Evolutionary conservation across 208 protist species (phyloP).

Genomic region (Balamuthia mandrillaris): DNA sequence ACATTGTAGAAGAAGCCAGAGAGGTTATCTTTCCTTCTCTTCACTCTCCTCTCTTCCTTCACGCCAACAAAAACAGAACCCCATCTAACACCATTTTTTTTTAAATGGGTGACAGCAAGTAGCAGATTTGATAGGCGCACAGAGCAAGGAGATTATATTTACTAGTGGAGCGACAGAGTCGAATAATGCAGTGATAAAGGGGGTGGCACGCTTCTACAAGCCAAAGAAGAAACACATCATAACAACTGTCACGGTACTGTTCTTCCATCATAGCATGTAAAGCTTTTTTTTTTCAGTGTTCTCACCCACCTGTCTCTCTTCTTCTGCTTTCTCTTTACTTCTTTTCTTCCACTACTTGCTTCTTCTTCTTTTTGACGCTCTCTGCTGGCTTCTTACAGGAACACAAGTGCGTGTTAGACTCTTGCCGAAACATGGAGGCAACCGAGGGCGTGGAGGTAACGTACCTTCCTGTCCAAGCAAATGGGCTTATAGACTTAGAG

Average conservation of each 20-base stretch:
- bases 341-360: conserved; percentile 2
- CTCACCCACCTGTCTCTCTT: neutral
- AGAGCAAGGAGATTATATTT: conserved; percentile 97
- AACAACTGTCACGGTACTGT: conserved; percentile 81
- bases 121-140: conserved; percentile 85
- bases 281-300: neutral
- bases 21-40: conserved; percentile 41
- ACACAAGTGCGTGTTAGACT: conserved; percentile 99
- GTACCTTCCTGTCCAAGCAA: conserved; percentile 93
- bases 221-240: conserved; percentile 97
- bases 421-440: conserved; percentile 90
- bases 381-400: conserved; percentile 65
- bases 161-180: conserved; percentile 98
- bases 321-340: neutral
- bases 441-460: conserved; percentile 76
- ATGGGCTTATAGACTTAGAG: conserved; percentile 93
- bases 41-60: neutral
- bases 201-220: conserved; percentile 92
- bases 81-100: neutral
- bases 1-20: conserved; percentile 91
- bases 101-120: conserved; percentile 52
- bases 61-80: too few relatives aligned
- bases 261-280: neutral
- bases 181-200: conserved; percentile 99
- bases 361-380: neutral